Evolutionary conservation across 2,329 filamentous ascomycete genomes (phyloP), one percentile per base, ranked within the genome.

Genomic region (Trichoderma sp.): DNA sequence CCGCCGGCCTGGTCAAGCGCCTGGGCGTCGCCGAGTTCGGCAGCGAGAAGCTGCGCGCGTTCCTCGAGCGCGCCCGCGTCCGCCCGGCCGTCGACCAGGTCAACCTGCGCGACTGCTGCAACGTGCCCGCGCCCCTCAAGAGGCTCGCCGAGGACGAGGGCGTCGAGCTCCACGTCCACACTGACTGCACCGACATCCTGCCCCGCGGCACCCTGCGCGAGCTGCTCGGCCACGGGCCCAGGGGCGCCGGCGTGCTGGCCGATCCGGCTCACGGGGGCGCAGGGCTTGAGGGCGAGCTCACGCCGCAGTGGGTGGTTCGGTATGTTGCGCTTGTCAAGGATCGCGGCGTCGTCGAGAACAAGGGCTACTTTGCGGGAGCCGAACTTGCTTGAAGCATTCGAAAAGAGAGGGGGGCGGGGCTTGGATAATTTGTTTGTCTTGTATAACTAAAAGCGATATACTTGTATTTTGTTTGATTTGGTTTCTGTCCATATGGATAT

Each of bases 261-360:
- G 86, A 86, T 43, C 48, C 78, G n/a, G 80, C 82, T 7, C 77
- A 81, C 73, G 72, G 79, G 14, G 75, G 76, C 19, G 76, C 80
- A 10, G 90, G 90, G 0, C 80, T 96, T 65, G 82, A 85, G 70
- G 93, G 92, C 5, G 88, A 97, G 69, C 84, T 98, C 56, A 85
- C 87, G 66, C 93, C 95, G 30, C 88, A 94, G 75, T 99, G 95
- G 94, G 95, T 98, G 30, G 90, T 94, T 70, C 96, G 98, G 76
- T 99, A 99, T 76, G 97, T 94, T 44, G 95, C 95, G 1, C 94
- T 98, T 66, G 92, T 98, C 47, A 90, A 91, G 76, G 90, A 98
- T 75, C 84, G 95, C 62, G 95, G 95, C 15, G 95, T 99, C 9
- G 94, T 99, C 69, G 95, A 99, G 82, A 97, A 95, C 75, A 99